A percentile compares a stretch with the other conserved stretches of the same genome.
Evolutionary conservation across 139 green algal genomes (phyloP).

Genomic region (Axilococcus clingmanii): DNA sequence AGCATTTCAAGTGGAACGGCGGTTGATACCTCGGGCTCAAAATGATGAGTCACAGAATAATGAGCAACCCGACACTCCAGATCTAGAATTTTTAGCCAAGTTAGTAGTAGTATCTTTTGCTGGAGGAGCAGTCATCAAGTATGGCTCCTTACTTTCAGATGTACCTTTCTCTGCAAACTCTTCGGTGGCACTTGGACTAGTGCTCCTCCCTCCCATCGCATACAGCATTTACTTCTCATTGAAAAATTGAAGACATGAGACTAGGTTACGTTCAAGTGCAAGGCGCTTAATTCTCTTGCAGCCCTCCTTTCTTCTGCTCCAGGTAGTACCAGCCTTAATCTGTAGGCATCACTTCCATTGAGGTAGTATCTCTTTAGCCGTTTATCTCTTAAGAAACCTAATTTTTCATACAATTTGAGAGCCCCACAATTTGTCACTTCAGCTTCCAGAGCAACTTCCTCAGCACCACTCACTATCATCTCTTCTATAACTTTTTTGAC

Average conservation of each 20-base stretch:
- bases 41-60: background rate
- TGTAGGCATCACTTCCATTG: slow-evolving; percentile 85
- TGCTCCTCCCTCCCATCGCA: slow-evolving; percentile 23
- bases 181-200: slow-evolving; percentile 22
- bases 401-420: slow-evolving; percentile 81
- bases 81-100: slow-evolving; percentile 30
- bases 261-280: too few relatives aligned
- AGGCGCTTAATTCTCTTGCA: too few relatives aligned
- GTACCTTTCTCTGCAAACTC: slow-evolving; percentile 39
- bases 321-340: slow-evolving; percentile 91
- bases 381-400: slow-evolving; percentile 98
- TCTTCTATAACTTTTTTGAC: slow-evolving; percentile 54
- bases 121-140: slow-evolving; percentile 47
- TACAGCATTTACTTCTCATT: too few relatives aligned
- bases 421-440: slow-evolving; percentile 90
- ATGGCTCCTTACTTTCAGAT: slow-evolving; percentile 38
- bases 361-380: slow-evolving; percentile 93
- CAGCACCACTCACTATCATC: slow-evolving; percentile 51
- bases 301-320: background rate
- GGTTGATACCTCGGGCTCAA: too few relatives aligned
- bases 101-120: slow-evolving; percentile 12
- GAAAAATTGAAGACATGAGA: too few relatives aligned
- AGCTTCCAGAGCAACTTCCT: slow-evolving; percentile 92
- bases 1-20: too few relatives aligned
- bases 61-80: background rate